Evolutionary conservation across 768 basidiomycete genomes (phyloP).

Genomic region (Mycena filopes): DNA sequence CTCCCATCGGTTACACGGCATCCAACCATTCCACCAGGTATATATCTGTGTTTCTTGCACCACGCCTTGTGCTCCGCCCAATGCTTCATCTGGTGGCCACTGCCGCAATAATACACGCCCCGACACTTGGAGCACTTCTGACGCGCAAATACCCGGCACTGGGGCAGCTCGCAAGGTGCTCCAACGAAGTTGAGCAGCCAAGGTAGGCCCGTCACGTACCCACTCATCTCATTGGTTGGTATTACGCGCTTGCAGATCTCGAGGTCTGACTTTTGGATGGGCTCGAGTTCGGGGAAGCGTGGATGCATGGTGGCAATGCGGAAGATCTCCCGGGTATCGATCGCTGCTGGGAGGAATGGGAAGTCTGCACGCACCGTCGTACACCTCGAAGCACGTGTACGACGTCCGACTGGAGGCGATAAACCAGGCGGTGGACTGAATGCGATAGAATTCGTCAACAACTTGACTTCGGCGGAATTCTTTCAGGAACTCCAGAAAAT

Average conservation of each 20-base stretch:
- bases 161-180: constrained; percentile 14
- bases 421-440: constrained; percentile 22
- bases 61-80: constrained; percentile 21
- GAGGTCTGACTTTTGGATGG: constrained; percentile 19
- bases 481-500: not conserved
- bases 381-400: constrained; percentile 20
- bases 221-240: constrained; percentile 2
- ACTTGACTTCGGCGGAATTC: not conserved
- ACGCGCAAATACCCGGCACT: constrained; percentile 13
- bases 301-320: constrained; percentile 26
- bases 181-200: constrained; percentile 1
- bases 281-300: constrained; percentile 11
- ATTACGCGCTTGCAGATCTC: constrained; percentile 17
- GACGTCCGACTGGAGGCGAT: not conserved
- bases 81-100: constrained; percentile 14
- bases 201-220: constrained; percentile 6
- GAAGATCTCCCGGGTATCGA: constrained; percentile 21
- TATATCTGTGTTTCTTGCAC: constrained; percentile 19
- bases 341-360: constrained; percentile 12
- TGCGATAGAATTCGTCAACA: constrained; percentile 20
- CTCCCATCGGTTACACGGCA: not conserved
- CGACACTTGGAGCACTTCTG: constrained; percentile 13
- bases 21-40: constrained; percentile 11
- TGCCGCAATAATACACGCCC: constrained; percentile 18
- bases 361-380: constrained; percentile 21